phyloP scores from a whole-genome alignment of 306 rosid species.

The Lotus japonicus region DNA sequence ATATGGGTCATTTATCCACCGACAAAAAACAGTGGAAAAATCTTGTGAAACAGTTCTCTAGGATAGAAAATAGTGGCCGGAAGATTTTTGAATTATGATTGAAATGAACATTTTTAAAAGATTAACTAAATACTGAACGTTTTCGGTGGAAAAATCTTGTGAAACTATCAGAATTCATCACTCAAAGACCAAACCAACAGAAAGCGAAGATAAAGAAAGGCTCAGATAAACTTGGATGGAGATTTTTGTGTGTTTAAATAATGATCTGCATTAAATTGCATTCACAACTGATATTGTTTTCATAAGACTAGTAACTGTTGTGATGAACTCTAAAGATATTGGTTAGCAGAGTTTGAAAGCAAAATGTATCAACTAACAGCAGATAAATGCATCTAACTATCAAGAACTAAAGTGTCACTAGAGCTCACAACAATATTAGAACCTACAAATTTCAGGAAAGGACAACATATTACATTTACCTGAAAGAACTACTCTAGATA shows the following conservation, averaged over 20 bases:
- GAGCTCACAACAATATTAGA: conserved; percentile 25
- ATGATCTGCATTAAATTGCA: conserved; percentile 20
- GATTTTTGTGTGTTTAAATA: neutral
- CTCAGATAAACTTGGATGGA: neutral
- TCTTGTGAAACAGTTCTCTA: too few species aligned
- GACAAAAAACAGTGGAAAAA: too few species aligned
- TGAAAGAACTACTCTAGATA: conserved; percentile 29
- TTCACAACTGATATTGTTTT: conserved; percentile 26
- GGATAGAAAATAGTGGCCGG: neutral
- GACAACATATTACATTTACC: conserved; percentile 26
- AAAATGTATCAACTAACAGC: conserved; percentile 18
- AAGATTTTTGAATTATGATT: neutral
- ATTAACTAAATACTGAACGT: neutral
- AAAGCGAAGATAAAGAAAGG: neutral
- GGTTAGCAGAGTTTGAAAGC: conserved; percentile 53
- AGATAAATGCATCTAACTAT: conserved; percentile 34
- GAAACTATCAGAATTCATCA: neutral
- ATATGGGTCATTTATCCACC: too few species aligned
- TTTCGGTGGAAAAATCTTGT: neutral
- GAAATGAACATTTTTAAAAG: neutral
- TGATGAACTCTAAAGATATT: conserved; percentile 47
- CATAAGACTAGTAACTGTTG: conserved; percentile 37
- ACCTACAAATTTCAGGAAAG: conserved; percentile 33
- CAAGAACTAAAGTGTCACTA: conserved; percentile 22
- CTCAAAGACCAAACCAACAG: neutral